Evolutionary conservation across 2,329 filamentous ascomycete species (phyloP).

Genomic region (Colletotrichum sp.): DNA sequence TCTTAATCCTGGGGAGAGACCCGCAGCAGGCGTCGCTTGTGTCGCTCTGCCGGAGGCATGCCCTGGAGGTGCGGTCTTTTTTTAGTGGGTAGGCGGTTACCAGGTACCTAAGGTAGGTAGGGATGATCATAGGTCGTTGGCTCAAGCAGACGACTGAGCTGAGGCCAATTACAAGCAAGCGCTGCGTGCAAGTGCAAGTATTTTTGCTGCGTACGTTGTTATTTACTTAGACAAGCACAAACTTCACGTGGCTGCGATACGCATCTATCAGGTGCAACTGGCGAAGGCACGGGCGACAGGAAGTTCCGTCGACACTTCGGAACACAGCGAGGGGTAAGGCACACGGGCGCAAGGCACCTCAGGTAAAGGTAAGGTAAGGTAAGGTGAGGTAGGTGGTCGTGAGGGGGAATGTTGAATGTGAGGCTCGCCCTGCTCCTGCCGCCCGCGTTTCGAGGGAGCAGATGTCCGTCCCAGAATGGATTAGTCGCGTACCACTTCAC

Average conservation of each 20-base stretch:
- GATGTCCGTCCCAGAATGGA: not conserved
- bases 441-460: not conserved
- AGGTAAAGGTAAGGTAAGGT: not conserved
- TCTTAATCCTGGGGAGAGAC: not conserved
- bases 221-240: not conserved
- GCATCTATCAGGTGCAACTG: not conserved
- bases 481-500: not conserved
- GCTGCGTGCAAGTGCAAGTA: not conserved
- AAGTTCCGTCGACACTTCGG: not conserved
- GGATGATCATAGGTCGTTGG: not conserved
- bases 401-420: not conserved
- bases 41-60: conserved; percentile 15
- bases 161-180: not conserved
- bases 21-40: conserved; percentile 1
- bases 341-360: not conserved
- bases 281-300: not conserved
- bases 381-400: not conserved
- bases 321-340: not conserved
- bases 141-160: not conserved
- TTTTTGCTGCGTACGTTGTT: not conserved
- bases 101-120: not conserved
- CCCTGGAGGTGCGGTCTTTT: not conserved
- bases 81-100: not conserved
- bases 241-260: not conserved
- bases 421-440: not conserved